Base-by-base conservation (phyloP, 2,329 filamentous ascomycete species). In the Trichoderma sp. region DNA sequence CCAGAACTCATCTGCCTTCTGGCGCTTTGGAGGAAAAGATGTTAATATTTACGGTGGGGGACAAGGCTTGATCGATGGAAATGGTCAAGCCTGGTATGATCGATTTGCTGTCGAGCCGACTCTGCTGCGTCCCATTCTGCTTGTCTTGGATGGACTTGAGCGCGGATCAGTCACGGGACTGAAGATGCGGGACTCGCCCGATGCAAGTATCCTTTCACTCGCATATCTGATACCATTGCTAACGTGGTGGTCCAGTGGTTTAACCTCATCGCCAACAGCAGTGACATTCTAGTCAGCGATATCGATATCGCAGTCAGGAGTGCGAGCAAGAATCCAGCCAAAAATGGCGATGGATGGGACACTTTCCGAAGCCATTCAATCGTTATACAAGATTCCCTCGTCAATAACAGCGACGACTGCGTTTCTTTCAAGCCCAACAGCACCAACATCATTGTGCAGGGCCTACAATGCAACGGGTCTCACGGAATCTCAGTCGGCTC, bases 391-490 rank as follows among this genome's bases (percentile, higher is more conserved):
- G 30, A 60, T 24, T 60, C 57, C 0, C 30, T 50, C 17, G 57
- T 60, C 2, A 60, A 60, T 41, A 60, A 60, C 15, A 60, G 57
- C 10, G 57, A 60, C 2, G 57, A 60, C 19, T 60, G 57, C 19
- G 57, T 60, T 9, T 60, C 57, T 24, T 60, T 60, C 9, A 60
- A 60, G 28, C 57, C 57, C 9, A 60, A 60, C 17, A 60, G 57
- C 19, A 60, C 57, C 30, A 60, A 60, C 21, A 60, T 60, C 19
- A 50, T 60, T 6, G 57, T 60, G 15, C 57, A 60, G 17, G 57
- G 57, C 2, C 14, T 60, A 44, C 57, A 50, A 7, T 60, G 57
- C 44, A 60, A 60, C 7, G 57, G 57, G 30, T 60, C 57, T 3
- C 57, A 60, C 30, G 57, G 57, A 6, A 50, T 60, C 34, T 60